phyloP scores from a whole-genome alignment of 2,329 filamentous ascomycete species.

The Hymenoscyphus fructigenus region DNA sequence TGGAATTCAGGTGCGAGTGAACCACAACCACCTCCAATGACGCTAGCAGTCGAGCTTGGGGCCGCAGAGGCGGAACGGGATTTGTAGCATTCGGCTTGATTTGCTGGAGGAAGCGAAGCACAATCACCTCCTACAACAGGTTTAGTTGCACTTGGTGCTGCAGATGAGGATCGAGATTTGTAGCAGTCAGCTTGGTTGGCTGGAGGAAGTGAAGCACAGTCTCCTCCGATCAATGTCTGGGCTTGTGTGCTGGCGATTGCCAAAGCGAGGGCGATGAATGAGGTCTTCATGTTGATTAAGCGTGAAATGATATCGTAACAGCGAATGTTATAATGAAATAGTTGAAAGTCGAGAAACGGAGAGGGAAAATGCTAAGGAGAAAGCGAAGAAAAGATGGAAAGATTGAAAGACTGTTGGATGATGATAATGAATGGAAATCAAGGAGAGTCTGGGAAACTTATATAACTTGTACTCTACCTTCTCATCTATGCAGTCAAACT shows the following conservation, averaged over 20 bases:
- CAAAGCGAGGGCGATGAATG: slow-evolving; percentile 8
- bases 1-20: background rate
- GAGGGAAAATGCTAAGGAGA: background rate
- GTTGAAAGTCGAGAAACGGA: background rate
- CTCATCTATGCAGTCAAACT: background rate
- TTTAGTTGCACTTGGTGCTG: no score
- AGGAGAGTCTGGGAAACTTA: background rate
- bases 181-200: background rate
- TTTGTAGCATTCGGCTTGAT: background rate
- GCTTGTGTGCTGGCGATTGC: slow-evolving; percentile 4
- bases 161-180: no score
- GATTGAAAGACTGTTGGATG: background rate
- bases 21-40: background rate
- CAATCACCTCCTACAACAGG: slow-evolving; percentile 1
- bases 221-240: background rate
- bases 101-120: background rate
- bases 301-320: background rate
- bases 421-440: background rate
- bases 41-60: no score
- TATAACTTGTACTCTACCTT: background rate
- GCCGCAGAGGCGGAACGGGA: no score
- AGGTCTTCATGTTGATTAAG: slow-evolving; percentile 10
- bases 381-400: background rate
- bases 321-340: background rate
- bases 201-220: slow-evolving; percentile 4